Evolutionary conservation across 2,329 filamentous ascomycete species (phyloP).

Genomic region (Akanthomyces dipterigenus): DNA sequence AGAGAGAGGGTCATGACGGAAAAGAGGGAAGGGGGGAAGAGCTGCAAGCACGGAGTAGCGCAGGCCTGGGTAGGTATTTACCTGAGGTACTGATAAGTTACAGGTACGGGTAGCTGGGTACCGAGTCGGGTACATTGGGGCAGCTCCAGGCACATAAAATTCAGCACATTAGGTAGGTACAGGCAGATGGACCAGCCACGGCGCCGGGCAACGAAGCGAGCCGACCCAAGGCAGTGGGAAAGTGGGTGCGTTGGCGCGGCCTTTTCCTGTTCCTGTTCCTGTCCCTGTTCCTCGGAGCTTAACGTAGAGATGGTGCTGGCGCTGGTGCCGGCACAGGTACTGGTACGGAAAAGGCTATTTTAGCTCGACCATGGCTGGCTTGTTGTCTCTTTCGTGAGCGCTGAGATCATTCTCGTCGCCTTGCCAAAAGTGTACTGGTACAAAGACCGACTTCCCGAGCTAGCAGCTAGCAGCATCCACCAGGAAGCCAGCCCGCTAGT

Average conservation of each 20-base stretch:
- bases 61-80: neutral
- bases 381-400: neutral
- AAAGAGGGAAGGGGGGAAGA: neutral
- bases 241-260: neutral
- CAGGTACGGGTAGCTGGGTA: too few relatives aligned
- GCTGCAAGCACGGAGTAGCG: neutral
- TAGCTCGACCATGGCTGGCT: neutral
- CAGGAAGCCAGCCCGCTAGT: neutral
- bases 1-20: neutral
- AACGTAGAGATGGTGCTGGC: neutral
- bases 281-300: neutral
- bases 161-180: too few relatives aligned
- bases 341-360: neutral
- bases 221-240: slow-evolving; percentile 7
- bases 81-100: neutral
- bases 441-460: neutral
- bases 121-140: too few relatives aligned
- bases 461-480: slow-evolving; percentile 3
- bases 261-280: neutral
- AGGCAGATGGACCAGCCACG: neutral
- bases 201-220: slow-evolving; percentile 6
- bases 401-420: neutral
- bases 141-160: too few relatives aligned
- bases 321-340: too few relatives aligned
- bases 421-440: neutral